Base-by-base conservation (phyloP, 2,329 filamentous ascomycete genomes). In the Zasmidium citrigriseum region DNA sequence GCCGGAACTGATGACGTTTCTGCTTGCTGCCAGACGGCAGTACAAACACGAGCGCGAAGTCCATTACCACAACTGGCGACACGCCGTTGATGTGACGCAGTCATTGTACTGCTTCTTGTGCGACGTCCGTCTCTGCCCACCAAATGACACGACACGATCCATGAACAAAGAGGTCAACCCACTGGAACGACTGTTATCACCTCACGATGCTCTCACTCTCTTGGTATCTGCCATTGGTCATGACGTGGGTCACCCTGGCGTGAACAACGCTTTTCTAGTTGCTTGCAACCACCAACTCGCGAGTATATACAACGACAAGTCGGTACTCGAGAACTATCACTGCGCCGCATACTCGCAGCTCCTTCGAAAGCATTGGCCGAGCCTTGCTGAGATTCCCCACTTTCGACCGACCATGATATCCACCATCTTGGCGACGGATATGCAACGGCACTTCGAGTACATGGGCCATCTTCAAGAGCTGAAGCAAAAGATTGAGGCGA, bases 321-420 rank as follows among this genome's bases (percentile, higher is more conserved):
- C 95, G 1, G 95, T 99, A 16, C 82, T 99, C 38, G 95, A 99
- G 76, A 96, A 93, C 0, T 99, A 98, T 69, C 95, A 99, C 73
- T 97, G 95, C 71, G 95, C 95, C 1, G 95, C 95, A 1, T 99
- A 93, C 70, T 97, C 93, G 0, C 95, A 98, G 71, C 96, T 99
- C 41, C 83, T 99, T 45, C 89, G 93, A 51, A 86, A 92, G 50
- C 88, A 98, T 73, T 99, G 95, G 95, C 91, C 93, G 0, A 81
- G 84, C 2, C 89, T 89, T 1, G 96, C 96, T 66, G 83, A 88
- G 63, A 88, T 95, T 67, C 82, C 83, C 48, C 87, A 87, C 58
- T 90, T 98, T 83, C 87, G 93, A 55, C 89, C 88, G 66, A 80
- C 96, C 5, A 95, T 98, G 88, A 98, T 97, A 68, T 96, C 91